phyloP scores from a whole-genome alignment of 1,284 basidiomycete genomes.

The Irpex sp. region DNA sequence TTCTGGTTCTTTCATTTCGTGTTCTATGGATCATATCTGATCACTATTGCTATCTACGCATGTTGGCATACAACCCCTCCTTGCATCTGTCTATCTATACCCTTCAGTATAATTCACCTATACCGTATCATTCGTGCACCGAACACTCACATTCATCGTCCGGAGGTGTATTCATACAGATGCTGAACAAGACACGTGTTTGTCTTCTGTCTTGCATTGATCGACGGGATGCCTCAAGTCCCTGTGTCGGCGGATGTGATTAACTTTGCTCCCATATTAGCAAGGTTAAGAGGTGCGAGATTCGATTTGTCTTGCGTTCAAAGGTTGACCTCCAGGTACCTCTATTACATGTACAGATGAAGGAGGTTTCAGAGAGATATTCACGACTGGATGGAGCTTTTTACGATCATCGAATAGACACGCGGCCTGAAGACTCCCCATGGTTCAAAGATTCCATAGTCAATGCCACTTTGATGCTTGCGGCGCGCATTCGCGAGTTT shows the following conservation, averaged over 20 bases:
- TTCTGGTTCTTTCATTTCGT: not conserved
- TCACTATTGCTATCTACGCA: conserved; percentile 8
- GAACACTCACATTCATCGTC: not conserved
- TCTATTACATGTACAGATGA: no score
- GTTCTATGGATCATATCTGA: conserved; percentile 11
- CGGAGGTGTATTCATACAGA: not conserved
- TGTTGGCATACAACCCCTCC: conserved; percentile 6
- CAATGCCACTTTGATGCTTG: not conserved
- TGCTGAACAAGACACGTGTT: not conserved
- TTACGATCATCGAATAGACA: not conserved
- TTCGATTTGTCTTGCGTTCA: no score
- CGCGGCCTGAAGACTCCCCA: no score
- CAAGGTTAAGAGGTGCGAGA: not conserved
- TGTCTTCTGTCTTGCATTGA: not conserved
- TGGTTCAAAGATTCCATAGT: not conserved
- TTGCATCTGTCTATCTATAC: conserved; percentile 14
- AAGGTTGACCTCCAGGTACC: no score
- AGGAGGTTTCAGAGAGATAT: no score
- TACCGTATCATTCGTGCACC: not conserved
- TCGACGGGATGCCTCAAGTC: not conserved
- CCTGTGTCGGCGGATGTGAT: not conserved
- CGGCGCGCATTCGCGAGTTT: not conserved
- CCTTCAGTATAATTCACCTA: conserved; percentile 7
- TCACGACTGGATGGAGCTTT: no score
- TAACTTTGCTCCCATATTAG: not conserved